Evolutionary conservation across 2,329 filamentous ascomycete genomes (phyloP).

Genomic region (Alternaria infectoria): DNA sequence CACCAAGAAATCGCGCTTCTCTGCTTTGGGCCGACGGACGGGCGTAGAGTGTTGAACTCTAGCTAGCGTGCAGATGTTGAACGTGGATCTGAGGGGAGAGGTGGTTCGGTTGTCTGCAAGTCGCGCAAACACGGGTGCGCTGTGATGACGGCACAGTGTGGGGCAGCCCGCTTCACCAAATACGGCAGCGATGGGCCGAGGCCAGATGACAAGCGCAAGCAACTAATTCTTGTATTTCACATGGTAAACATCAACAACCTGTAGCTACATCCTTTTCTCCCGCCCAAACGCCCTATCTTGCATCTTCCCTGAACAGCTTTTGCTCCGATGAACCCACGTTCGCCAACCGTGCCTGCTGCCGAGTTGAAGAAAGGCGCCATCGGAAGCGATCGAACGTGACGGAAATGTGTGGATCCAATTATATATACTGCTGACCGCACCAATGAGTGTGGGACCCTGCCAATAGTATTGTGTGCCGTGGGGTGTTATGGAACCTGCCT

Average conservation of each 20-base stretch:
- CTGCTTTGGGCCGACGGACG: not conserved
- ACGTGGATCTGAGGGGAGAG: constrained; percentile 15
- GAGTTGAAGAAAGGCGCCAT: not conserved
- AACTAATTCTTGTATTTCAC: not conserved
- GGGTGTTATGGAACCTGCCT: not conserved
- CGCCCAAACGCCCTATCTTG: not conserved
- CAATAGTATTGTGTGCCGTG: not conserved
- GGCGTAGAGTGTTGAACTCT: constrained; percentile 47
- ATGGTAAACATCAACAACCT: not conserved
- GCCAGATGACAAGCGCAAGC: constrained; percentile 1
- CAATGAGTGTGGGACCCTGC: constrained; percentile 1
- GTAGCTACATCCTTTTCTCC: not conserved
- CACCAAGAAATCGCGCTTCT: not conserved
- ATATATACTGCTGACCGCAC: not conserved
- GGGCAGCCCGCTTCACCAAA: constrained; percentile 9
- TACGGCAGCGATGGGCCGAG: constrained; percentile 7
- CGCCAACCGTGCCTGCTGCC: not conserved
- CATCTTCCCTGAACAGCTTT: not conserved
- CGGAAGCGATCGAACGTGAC: constrained; percentile 2
- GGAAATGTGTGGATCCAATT: constrained; percentile 1
- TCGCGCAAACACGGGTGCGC: constrained; percentile 7
- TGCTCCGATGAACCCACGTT: not conserved
- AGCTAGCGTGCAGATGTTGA: constrained; percentile 34
- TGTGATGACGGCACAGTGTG: constrained; percentile 12
- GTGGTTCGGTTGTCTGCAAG: constrained; percentile 6